Evolutionary conservation across 1,284 basidiomycete genomes (phyloP).

Genomic region (Malassezia arunalokei): DNA sequence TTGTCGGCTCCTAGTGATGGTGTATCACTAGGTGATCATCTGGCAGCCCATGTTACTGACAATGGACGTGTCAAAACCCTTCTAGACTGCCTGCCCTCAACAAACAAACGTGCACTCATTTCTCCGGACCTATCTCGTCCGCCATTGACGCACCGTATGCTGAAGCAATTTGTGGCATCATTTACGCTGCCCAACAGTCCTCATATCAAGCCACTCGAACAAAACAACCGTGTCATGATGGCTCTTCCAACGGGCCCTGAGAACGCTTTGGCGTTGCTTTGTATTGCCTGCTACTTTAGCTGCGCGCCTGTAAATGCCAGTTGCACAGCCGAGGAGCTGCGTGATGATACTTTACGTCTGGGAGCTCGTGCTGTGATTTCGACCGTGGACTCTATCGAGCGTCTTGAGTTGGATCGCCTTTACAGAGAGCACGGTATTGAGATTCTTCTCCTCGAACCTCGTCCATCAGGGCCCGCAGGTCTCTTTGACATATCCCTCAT

Average conservation of each 20-base stretch:
- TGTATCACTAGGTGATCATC: constrained; percentile 38
- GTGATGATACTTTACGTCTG: constrained; percentile 42
- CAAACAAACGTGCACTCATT: constrained; percentile 39
- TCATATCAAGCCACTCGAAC: constrained; percentile 20
- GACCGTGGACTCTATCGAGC: constrained; percentile 36
- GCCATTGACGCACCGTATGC: constrained; percentile 38
- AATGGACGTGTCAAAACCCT: constrained; percentile 35
- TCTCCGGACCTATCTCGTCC: constrained; percentile 39
- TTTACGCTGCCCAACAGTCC: constrained; percentile 33
- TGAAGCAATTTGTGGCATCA: constrained; percentile 34
- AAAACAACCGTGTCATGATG: constrained; percentile 46
- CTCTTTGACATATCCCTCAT: constrained; percentile 39
- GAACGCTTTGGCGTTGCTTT: constrained; percentile 38
- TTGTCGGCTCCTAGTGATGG: constrained; percentile 28
- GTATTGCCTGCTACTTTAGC: constrained; percentile 41
- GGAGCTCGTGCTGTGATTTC: constrained; percentile 42
- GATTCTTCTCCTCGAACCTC: constrained; percentile 41
- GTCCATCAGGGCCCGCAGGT: constrained; percentile 34
- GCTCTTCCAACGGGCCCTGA: constrained; percentile 43
- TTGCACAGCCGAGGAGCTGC: constrained; percentile 43
- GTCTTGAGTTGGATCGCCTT: constrained; percentile 31
- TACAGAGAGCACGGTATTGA: constrained; percentile 38
- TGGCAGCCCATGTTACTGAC: constrained; percentile 42
- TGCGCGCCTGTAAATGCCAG: constrained; percentile 44
- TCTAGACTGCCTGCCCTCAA: constrained; percentile 37